Base-by-base conservation (phyloP, 140 eudicot genomes). In the Eryngium alpinum region DNA sequence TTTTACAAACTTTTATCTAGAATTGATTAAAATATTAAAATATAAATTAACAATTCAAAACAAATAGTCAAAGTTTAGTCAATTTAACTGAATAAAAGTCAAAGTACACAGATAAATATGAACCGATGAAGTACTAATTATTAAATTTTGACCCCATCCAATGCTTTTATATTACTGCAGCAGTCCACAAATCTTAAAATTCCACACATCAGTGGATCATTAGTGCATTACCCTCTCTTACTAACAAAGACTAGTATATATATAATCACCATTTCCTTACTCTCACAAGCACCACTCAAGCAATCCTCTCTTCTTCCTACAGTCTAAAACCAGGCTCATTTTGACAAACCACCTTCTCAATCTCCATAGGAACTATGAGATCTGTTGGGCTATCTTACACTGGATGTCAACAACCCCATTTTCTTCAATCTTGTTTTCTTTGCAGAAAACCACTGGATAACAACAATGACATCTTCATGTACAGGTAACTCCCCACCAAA, bases 381-480 rank as follows among this genome's bases (percentile, higher is more conserved):
- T 31, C 71, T 21, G 18, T 50, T 57, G 81, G 52, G 53, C 83
- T 84, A 80, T 80, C 84, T 63, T 90, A 86, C 87, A 77, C 91
- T 29, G 89, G 92, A n/a, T 77, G 80, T 81, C 89, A 85, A 51
- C 86, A 90, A 19, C 81, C 96, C 83, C 88, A 92, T 69, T 94
- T 94, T 81, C 97, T 94, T 78, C 92, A 92, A 81, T 84, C 96
- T 57, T 94, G 98, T 87, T 81, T 69, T 74, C 90, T 90, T 52
- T 94, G 98, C 88, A 87, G 85, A 53, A 92, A 89, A 67, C 72
- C 90, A 50, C 80, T 94, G 12, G 86, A 86, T 81, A 92, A 87
- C 59, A 90, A 92, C 88, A 85, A 77, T 83, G 98, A 92, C 83
- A 94, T 94, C 84, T 94, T 84, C 84, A 94, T 94, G 98, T 94